Conservation (phyloP, 768 basidiomycete genomes). For the Pseudohyphozyma bogoriensis region DNA sequence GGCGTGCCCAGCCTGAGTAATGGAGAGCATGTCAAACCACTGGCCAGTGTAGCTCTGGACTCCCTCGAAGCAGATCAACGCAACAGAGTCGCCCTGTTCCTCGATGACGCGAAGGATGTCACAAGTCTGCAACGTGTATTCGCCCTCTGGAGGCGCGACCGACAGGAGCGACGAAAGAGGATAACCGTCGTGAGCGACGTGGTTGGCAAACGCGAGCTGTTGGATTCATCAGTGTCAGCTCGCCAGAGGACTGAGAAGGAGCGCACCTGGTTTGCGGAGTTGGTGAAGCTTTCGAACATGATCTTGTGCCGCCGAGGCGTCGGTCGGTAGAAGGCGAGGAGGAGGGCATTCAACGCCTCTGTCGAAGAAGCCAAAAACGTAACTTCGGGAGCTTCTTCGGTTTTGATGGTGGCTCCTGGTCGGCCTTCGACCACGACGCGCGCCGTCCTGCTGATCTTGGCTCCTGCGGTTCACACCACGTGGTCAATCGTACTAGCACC, state of each 20-base stretch:
- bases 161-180: slow-evolving; percentile 66
- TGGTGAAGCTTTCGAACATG: slow-evolving; percentile 83
- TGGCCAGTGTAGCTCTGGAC: slow-evolving; percentile 98
- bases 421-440: too few species aligned
- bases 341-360: slow-evolving; percentile 56
- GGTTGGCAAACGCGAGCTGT: slow-evolving; percentile 92
- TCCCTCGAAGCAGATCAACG: slow-evolving; percentile 83
- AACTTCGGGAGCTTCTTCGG: too few species aligned
- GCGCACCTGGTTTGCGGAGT: slow-evolving; percentile 86
- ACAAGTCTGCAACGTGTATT: slow-evolving; percentile 72
- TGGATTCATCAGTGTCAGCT: not conserved
- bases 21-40: slow-evolving; percentile 72
- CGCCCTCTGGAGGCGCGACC: slow-evolving; percentile 67
- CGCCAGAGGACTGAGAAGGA: not conserved
- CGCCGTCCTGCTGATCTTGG: too few species aligned
- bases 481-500: too few species aligned
- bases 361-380: too few species aligned
- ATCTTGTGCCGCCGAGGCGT: slow-evolving; percentile 78
- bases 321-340: slow-evolving; percentile 74
- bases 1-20: slow-evolving; percentile 73
- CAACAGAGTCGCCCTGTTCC: slow-evolving; percentile 62
- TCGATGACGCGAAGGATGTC: slow-evolving; percentile 73
- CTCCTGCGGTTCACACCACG: too few species aligned
- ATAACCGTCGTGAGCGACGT: slow-evolving; percentile 65
- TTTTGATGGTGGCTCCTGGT: too few species aligned